Evolutionary conservation across 306 rosid species (phyloP).

Genomic region (Castanospermum australe): DNA sequence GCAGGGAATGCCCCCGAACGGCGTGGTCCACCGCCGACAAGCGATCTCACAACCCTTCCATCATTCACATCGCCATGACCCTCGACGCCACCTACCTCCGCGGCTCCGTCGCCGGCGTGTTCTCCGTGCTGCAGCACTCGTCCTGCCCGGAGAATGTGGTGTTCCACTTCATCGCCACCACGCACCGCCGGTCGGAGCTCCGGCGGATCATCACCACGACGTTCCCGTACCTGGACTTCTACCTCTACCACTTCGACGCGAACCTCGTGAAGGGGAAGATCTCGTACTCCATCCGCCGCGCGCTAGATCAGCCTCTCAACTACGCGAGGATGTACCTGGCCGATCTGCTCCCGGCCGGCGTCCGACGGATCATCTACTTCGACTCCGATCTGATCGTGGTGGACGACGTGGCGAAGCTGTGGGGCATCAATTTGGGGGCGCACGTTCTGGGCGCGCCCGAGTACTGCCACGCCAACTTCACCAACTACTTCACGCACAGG

Average conservation of each 20-base stretch:
- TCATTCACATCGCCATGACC: slow-evolving; percentile 90
- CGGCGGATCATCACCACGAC: slow-evolving; percentile 65
- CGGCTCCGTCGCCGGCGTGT: slow-evolving; percentile 80
- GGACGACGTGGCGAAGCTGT: slow-evolving; percentile 87
- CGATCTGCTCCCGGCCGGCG: slow-evolving; percentile 60
- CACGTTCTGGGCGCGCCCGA: slow-evolving; percentile 89
- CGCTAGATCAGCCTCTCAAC: slow-evolving; percentile 87
- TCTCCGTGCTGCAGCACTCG: slow-evolving; percentile 87
- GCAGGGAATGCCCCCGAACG: slow-evolving; percentile 52
- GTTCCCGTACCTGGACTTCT: slow-evolving; percentile 72
- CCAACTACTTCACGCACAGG: slow-evolving; percentile 69
- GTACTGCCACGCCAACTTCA: slow-evolving; percentile 90
- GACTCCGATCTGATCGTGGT: slow-evolving; percentile 88
- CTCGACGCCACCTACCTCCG: slow-evolving; percentile 84
- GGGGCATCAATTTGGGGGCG: slow-evolving; percentile 58
- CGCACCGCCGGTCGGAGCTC: slow-evolving; percentile 52
- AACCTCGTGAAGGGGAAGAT: slow-evolving; percentile 77
- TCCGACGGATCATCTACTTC: slow-evolving; percentile 74
- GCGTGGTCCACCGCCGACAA: slow-evolving; percentile 30
- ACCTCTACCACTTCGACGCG: slow-evolving; percentile 72
- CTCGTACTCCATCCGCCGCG: slow-evolving; percentile 78
- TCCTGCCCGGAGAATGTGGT: slow-evolving; percentile 81
- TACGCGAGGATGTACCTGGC: slow-evolving; percentile 91
- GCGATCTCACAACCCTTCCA: slow-evolving; percentile 38
- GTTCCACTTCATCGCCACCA: slow-evolving; percentile 78